Evolutionary conservation across 2,329 filamentous ascomycete genomes (phyloP).

Genomic region (Harringtonia lauricola): DNA sequence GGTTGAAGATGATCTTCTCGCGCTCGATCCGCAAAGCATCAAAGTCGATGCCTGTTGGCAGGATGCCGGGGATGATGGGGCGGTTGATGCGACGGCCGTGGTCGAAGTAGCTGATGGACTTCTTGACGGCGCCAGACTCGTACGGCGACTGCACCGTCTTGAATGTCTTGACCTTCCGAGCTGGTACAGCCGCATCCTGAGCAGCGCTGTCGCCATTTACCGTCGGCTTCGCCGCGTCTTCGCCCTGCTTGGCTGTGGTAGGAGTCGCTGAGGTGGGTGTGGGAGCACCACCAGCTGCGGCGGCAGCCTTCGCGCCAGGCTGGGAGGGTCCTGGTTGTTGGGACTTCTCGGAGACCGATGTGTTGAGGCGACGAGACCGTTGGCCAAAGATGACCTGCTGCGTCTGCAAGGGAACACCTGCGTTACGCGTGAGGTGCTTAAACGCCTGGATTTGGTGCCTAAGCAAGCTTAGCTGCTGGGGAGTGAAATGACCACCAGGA

Average conservation of each 20-base stretch:
- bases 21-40: slow-evolving; percentile 78
- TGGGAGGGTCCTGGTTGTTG: slow-evolving; percentile 20
- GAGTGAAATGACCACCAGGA: slow-evolving; percentile 50
- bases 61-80: slow-evolving; percentile 73
- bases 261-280: slow-evolving; percentile 18
- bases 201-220: slow-evolving; percentile 11
- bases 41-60: slow-evolving; percentile 80
- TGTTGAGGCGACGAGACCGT: slow-evolving; percentile 49
- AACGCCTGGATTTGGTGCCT: slow-evolving; percentile 85
- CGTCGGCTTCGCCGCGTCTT: slow-evolving; percentile 22
- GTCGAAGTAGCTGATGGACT: slow-evolving; percentile 64
- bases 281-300: slow-evolving; percentile 13
- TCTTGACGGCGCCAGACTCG: slow-evolving; percentile 37
- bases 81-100: slow-evolving; percentile 68
- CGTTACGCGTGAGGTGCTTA: slow-evolving; percentile 79
- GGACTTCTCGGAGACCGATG: slow-evolving; percentile 37
- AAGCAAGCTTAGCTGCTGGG: slow-evolving; percentile 68
- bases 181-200: slow-evolving; percentile 15
- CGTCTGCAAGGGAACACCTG: slow-evolving; percentile 65
- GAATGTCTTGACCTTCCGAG: slow-evolving; percentile 41
- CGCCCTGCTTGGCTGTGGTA: slow-evolving; percentile 19
- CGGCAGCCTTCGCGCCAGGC: slow-evolving; percentile 1
- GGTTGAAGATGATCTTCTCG: slow-evolving; percentile 81
- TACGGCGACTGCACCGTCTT: slow-evolving; percentile 70
- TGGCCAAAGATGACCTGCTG: slow-evolving; percentile 76